Conservation (phyloP, 352 stramenopile genomes). For the Nothophytophthora sp. region DNA sequence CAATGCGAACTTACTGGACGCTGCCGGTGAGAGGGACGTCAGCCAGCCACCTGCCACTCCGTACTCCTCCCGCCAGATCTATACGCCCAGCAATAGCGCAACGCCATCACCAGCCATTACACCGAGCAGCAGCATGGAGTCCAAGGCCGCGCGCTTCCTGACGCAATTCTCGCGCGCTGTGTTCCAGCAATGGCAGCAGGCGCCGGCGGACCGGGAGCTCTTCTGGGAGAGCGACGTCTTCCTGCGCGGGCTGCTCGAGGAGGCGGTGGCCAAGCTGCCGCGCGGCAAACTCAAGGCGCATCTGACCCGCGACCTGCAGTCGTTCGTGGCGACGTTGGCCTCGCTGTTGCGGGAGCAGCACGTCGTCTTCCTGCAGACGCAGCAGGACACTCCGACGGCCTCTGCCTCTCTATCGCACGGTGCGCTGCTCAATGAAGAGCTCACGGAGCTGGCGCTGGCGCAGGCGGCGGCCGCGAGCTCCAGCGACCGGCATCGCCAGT, state of each 20-base stretch:
- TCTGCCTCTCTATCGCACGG: neutral
- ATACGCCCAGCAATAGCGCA: too few species aligned
- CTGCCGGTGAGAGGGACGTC: too few species aligned
- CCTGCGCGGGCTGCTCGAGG: constrained; percentile 47
- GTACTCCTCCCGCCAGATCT: too few species aligned
- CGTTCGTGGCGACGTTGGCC: constrained; percentile 27
- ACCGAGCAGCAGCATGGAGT: constrained; percentile 29
- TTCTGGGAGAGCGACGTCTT: constrained; percentile 55
- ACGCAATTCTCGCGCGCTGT: constrained; percentile 52
- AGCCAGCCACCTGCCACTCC: too few species aligned
- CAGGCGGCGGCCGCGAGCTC: constrained; percentile 15
- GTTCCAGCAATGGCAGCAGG: constrained; percentile 58
- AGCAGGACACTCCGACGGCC: neutral
- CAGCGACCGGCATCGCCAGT: constrained; percentile 17
- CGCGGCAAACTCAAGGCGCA: constrained; percentile 44
- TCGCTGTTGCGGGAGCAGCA: constrained; percentile 37
- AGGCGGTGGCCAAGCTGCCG: constrained; percentile 63
- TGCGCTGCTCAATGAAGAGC: constrained; percentile 50
- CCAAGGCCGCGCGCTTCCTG: constrained; percentile 57
- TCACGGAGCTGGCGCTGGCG: constrained; percentile 53
- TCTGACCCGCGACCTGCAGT: constrained; percentile 38
- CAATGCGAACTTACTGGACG: too few species aligned
- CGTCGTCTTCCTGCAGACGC: constrained; percentile 17
- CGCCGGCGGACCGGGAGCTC: constrained; percentile 26
- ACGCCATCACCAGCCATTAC: constrained; percentile 4